Percentiles rank a stretch among this genome's conserved stretches.
phyloP scores from a whole-genome alignment of 2,329 filamentous ascomycete genomes.

The Pseudogymnoascus sp. region DNA sequence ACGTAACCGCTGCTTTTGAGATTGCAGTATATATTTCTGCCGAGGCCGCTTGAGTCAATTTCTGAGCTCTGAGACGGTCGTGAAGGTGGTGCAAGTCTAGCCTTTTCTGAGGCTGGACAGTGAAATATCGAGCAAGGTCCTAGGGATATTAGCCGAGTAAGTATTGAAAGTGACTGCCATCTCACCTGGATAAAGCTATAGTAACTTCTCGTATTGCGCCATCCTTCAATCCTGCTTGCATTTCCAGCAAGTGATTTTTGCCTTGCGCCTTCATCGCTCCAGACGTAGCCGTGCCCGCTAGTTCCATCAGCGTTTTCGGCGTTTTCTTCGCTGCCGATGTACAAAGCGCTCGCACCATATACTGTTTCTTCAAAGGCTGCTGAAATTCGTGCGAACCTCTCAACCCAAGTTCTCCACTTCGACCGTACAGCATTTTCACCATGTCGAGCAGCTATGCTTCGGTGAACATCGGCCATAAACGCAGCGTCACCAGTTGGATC shows the following conservation, averaged over 20 bases:
- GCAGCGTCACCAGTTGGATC: constrained; percentile 80
- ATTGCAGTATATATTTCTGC: constrained; percentile 82
- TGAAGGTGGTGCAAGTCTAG: constrained; percentile 88
- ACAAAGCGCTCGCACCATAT: constrained; percentile 84
- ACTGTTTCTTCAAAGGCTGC: constrained; percentile 94
- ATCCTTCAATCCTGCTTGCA: constrained; percentile 88
- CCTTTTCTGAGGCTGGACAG: constrained; percentile 48
- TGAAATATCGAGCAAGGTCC: background rate
- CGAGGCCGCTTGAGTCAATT: constrained; percentile 67
- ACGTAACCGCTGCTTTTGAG: constrained; percentile 65
- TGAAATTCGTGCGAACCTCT: constrained; percentile 85
- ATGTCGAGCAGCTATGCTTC: constrained; percentile 76
- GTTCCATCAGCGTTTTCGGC: constrained; percentile 52
- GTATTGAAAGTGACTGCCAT: constrained; percentile 18
- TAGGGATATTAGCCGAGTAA: background rate
- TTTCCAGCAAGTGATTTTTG: constrained; percentile 84
- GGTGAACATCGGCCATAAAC: constrained; percentile 81
- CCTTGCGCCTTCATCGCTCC: constrained; percentile 75
- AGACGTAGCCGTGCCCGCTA: constrained; percentile 88
- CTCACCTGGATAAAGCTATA: constrained; percentile 85
- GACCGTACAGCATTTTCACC: constrained; percentile 85
- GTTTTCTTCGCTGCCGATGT: constrained; percentile 71
- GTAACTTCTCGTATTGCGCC: constrained; percentile 92
- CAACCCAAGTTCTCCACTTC: constrained; percentile 93
- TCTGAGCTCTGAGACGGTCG: constrained; percentile 78